Percentiles rank a stretch among this genome's conserved stretches.
phyloP scores from a whole-genome alignment of 257 asterid genomes.

The Fraxinus pennsylvanica region DNA sequence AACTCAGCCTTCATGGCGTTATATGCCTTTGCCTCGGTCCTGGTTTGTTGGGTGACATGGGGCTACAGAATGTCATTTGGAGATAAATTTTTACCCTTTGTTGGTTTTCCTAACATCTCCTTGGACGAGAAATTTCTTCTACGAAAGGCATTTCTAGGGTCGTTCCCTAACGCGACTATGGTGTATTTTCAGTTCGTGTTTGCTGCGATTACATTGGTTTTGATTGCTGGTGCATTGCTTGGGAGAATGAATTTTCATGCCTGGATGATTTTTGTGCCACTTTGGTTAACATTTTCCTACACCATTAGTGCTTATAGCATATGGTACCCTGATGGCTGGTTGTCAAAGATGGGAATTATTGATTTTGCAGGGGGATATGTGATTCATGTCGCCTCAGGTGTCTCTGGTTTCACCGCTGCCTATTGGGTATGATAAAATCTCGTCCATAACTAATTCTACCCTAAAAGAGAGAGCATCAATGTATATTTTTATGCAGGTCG shows the following conservation, averaged over 20 bases:
- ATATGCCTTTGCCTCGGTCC: conserved; percentile 71
- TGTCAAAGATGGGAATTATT: conserved; percentile 52
- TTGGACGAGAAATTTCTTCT: conserved; percentile 49
- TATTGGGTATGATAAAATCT: conserved; percentile 55
- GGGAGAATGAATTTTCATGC: conserved; percentile 78
- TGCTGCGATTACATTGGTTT: conserved; percentile 69
- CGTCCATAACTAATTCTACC: too few relatives aligned
- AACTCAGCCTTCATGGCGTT: conserved; percentile 85
- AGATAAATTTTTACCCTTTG: conserved; percentile 39
- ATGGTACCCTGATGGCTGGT: conserved; percentile 75
- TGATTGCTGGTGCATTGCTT: conserved; percentile 67
- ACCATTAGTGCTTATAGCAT: conserved; percentile 63
- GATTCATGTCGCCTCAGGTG: conserved; percentile 73
- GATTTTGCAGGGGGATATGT: conserved; percentile 77
- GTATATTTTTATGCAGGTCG: conserved; percentile 43
- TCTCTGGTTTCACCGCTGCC: conserved; percentile 81
- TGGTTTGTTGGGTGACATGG: conserved; percentile 82
- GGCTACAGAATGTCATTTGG: conserved; percentile 73
- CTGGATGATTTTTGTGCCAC: conserved; percentile 81
- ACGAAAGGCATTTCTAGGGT: conserved; percentile 36
- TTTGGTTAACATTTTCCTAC: conserved; percentile 78
- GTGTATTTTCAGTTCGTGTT: conserved; percentile 77
- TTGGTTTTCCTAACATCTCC: conserved; percentile 48
- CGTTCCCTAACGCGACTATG: conserved; percentile 67
- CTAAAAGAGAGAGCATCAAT: background rate